Percentiles rank a stretch among this genome's conserved stretches.
Evolutionary conservation across 2,329 filamentous ascomycete genomes (phyloP).

Genomic region (Neonectria neomacrospora): DNA sequence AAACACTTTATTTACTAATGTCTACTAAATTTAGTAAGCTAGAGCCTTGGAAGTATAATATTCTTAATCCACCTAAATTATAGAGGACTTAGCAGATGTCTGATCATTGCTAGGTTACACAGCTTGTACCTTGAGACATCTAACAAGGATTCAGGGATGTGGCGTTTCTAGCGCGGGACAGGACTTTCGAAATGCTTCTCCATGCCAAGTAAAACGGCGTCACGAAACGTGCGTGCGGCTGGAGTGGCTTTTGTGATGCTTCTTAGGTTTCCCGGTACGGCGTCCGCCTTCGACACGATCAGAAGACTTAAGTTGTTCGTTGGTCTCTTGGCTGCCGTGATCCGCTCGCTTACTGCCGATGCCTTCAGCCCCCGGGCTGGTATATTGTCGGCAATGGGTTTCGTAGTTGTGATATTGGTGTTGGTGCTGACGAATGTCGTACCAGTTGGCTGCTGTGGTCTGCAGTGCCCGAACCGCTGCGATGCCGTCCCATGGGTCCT

Average conservation of each 20-base stretch:
- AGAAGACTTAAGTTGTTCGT: constrained; percentile 3
- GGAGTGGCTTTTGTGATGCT: constrained; percentile 10
- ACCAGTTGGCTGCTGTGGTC: not conserved
- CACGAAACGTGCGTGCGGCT: constrained; percentile 4
- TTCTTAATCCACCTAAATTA: too few species aligned
- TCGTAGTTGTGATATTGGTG: not conserved
- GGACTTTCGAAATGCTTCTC: too few species aligned
- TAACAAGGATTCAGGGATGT: too few species aligned
- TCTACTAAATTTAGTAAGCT: too few species aligned
- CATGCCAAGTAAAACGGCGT: constrained; percentile 11
- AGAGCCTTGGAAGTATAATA: too few species aligned
- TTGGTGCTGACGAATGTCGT: not conserved
- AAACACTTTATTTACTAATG: too few species aligned
- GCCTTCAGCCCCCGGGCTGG: not conserved
- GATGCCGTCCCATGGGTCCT: constrained; percentile 23
- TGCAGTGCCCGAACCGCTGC: constrained; percentile 4
- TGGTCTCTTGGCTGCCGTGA: constrained; percentile 8
- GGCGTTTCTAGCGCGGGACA: too few species aligned
- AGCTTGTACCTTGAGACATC: too few species aligned
- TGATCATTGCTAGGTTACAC: too few species aligned
- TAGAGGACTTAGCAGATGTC: too few species aligned
- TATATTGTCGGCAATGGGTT: not conserved
- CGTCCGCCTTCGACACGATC: not conserved
- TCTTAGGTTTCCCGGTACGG: constrained; percentile 3
- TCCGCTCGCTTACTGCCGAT: constrained; percentile 8